Conservation (phyloP, 331 rosid genomes). For the Telfairia occidentalis region DNA sequence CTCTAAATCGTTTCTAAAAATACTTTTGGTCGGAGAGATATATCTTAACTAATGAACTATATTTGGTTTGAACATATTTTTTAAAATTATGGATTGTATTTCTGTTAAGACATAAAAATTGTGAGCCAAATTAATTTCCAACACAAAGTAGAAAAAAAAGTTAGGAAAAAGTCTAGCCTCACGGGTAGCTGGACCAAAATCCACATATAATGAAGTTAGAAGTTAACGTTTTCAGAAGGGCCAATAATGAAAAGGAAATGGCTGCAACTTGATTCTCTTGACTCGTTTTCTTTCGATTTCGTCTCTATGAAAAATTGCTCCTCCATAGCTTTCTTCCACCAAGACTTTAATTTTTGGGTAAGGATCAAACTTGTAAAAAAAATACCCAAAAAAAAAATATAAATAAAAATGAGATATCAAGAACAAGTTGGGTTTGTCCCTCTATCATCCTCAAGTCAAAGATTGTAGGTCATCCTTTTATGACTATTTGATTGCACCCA, state of each 20-base stretch:
- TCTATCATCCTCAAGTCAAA: not conserved
- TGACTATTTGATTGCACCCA: not conserved
- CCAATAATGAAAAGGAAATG: not conserved
- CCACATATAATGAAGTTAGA: not conserved
- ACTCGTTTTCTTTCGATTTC: not conserved
- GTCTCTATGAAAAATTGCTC: not conserved
- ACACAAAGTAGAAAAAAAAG: not conserved
- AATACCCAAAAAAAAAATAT: not conserved
- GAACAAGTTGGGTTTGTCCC: constrained; percentile 9
- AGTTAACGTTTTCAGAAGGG: not conserved
- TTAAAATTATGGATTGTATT: too few species aligned
- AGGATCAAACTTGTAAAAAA: not conserved
- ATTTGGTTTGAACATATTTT: too few species aligned
- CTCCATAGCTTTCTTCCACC: not conserved
- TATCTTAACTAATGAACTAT: too few species aligned
- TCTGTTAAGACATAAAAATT: too few species aligned
- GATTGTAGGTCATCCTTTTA: constrained; percentile 1
- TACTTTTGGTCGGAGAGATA: too few species aligned
- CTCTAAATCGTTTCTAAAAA: too few species aligned
- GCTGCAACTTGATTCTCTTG: not conserved
- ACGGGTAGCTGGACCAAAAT: not conserved
- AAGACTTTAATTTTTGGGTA: not conserved
- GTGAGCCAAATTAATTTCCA: not conserved
- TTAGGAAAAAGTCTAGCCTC: not conserved
- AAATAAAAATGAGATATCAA: not conserved